These are phyloP conservation scores for Chimonanthus salicifolius DNA, from an alignment of 164 flowering plant genomes.

Conservation along the genomic window DNA sequence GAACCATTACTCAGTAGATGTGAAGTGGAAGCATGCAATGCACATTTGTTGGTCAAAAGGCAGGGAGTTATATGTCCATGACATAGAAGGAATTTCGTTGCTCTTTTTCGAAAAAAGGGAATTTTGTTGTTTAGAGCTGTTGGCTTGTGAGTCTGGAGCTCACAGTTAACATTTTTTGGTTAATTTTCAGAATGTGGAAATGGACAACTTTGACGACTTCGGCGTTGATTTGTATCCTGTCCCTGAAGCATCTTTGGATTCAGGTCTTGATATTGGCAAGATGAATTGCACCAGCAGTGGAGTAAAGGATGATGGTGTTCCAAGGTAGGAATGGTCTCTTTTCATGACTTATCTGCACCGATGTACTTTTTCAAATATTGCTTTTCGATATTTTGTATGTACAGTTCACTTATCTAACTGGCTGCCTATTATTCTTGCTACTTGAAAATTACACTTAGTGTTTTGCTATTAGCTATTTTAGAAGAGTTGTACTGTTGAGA, in stretches of 20 bases:
- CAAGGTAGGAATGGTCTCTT: conserved; percentile 27
- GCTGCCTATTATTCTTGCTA: background rate
- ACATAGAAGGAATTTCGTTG: no score
- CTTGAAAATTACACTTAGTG: background rate
- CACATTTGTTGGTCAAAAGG: background rate
- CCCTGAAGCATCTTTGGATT: conserved; percentile 21
- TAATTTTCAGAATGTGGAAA: conserved; percentile 34
- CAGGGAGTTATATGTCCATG: background rate
- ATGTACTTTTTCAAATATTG: background rate
- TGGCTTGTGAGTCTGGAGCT: background rate
- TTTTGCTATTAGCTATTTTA: background rate
- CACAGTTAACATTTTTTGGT: conserved; percentile 5
- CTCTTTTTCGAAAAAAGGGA: no score
- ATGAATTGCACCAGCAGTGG: conserved; percentile 8
- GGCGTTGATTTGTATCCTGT: conserved; percentile 49
- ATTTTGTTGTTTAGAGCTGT: background rate
- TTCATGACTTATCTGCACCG: background rate
- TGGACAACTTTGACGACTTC: conserved; percentile 55
- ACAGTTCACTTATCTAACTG: conserved; percentile 1
- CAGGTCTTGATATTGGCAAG: conserved; percentile 23
- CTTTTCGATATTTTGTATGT: background rate
- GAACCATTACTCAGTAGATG: background rate
- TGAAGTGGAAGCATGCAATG: background rate
- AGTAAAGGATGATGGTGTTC: conserved; percentile 12
- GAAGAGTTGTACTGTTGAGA: no score